Conservation (phyloP, 495 filamentous ascomycete species). For the Hypomontagnella monticulosa region DNA sequence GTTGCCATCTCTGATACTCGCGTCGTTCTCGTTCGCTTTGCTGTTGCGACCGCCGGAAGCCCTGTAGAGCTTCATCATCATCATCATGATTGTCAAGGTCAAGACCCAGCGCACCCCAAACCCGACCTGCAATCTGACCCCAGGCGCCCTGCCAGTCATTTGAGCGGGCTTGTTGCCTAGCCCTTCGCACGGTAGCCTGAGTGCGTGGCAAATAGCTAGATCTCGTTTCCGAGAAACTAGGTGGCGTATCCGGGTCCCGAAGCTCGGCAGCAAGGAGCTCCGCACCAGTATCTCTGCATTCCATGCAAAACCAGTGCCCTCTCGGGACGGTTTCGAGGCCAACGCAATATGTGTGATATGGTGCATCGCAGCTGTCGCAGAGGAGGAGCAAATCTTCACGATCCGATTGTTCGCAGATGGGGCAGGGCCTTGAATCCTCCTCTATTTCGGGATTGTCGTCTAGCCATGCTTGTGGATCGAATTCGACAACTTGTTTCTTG, state of each 20-base stretch:
- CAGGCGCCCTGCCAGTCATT: constrained; percentile 66
- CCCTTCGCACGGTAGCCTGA: constrained; percentile 57
- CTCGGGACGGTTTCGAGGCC: constrained; percentile 77
- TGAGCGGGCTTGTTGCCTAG: constrained; percentile 56
- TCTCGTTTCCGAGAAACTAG: constrained; percentile 24
- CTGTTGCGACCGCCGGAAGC: constrained; percentile 63
- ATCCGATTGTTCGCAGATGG: constrained; percentile 78
- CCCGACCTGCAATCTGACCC: constrained; percentile 59
- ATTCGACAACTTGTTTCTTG: constrained; percentile 87
- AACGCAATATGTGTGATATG: constrained; percentile 87
- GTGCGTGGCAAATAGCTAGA: constrained; percentile 58
- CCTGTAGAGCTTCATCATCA: constrained; percentile 70
- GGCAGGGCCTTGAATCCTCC: constrained; percentile 71
- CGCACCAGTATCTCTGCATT: constrained; percentile 61
- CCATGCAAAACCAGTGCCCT: constrained; percentile 85
- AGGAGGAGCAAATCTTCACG: constrained; percentile 82
- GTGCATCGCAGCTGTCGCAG: constrained; percentile 86
- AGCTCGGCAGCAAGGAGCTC: constrained; percentile 59
- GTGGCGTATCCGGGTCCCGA: constrained; percentile 49
- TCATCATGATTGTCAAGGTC: constrained; percentile 93
- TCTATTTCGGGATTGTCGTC: constrained; percentile 77
- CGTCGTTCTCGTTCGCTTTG: constrained; percentile 69
- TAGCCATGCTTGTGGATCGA: constrained; percentile 81
- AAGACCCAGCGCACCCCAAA: constrained; percentile 69
- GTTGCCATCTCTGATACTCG: constrained; percentile 78